Evolutionary conservation across 768 basidiomycete genomes (phyloP), one percentile per base, ranked within the genome.

Genomic region (Vishniacozyma victoriae): DNA sequence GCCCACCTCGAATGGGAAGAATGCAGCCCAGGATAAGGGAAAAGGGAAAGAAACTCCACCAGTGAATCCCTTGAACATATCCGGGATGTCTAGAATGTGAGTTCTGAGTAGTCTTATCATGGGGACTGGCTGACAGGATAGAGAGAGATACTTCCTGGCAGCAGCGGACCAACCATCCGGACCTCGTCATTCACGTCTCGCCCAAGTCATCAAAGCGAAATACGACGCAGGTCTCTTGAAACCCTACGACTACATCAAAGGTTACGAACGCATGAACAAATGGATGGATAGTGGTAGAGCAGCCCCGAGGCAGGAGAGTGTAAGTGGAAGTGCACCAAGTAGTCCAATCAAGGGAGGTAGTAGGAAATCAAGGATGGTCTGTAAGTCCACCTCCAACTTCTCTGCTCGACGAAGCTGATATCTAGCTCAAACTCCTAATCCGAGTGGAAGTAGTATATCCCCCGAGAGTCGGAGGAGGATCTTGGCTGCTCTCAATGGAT

Each of bases 181-280:
- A 0, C 85, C 89, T 19, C 78, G 93, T 35, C 86, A 92, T 59
- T 87, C 93, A 58, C 82, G 92, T 1, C 73, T 97, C 42, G 87
- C 84, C 57, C 79, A 86, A 49, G 93, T 96, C 56, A 97, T 96
- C 58, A 80, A 86, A 57, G 89, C 87, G 63, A 97, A 96, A 73
- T 96, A 95, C 72, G 92, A 97, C 65, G 93, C 93, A 2, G 93
- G 92, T 0, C 71, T 97, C 35, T 74, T 96, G 56, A 91, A 88
- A 64, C 93, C 93, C 3, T 95, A 93, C 63, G 92, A 96, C 72
- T 95, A 96, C 59, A 89, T 91, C 41, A 91, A 91, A 64, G 93
- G 93, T 0, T 97, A 96, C 61, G 85, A 88, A 13, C 77, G 92
- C 51, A 73, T 96, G 55, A 86, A 84, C 46, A 79, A 86, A 47